phyloP scores from a whole-genome alignment of 2,329 filamentous ascomycete genomes.

The Aspergillus persii region DNA sequence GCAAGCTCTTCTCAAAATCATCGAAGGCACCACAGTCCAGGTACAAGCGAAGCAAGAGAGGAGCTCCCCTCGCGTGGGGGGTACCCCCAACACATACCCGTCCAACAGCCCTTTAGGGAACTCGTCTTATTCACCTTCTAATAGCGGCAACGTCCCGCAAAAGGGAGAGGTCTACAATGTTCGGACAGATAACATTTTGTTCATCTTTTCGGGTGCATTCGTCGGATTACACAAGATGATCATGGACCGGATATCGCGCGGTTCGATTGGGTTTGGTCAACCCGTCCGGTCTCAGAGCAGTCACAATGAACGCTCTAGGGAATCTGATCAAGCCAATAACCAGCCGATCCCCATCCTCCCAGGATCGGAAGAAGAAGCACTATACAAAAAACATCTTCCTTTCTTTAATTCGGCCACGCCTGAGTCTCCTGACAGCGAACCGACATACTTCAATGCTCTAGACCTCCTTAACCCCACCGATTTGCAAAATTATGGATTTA shows the following conservation, averaged over 20 bases:
- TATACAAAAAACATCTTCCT: slow-evolving; percentile 59
- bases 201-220: slow-evolving; percentile 95
- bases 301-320: slow-evolving; percentile 24
- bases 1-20: slow-evolving; percentile 90
- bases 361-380: slow-evolving; percentile 62
- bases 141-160: slow-evolving; percentile 30
- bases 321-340: slow-evolving; percentile 23
- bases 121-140: slow-evolving; percentile 28
- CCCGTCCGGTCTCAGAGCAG: slow-evolving; percentile 61
- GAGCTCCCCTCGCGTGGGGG: slow-evolving; percentile 38
- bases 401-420: slow-evolving; percentile 58
- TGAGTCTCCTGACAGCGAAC: slow-evolving; percentile 36
- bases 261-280: slow-evolving; percentile 88
- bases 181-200: slow-evolving; percentile 93
- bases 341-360: slow-evolving; percentile 54
- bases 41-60: slow-evolving; percentile 72
- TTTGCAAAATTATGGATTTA: slow-evolving; percentile 82
- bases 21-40: slow-evolving; percentile 92
- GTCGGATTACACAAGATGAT: slow-evolving; percentile 87
- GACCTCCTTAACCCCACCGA: slow-evolving; percentile 74
- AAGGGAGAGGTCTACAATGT: slow-evolving; percentile 68
- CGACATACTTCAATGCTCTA: slow-evolving; percentile 57
- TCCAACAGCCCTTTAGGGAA: slow-evolving; percentile 38
- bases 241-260: slow-evolving; percentile 79
- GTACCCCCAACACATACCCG: slow-evolving; percentile 39